Percentiles rank a stretch among this genome's conserved stretches.
Evolutionary conservation across 148 eudicot genomes (phyloP).

Genomic region (Persicaria tinctoria): DNA sequence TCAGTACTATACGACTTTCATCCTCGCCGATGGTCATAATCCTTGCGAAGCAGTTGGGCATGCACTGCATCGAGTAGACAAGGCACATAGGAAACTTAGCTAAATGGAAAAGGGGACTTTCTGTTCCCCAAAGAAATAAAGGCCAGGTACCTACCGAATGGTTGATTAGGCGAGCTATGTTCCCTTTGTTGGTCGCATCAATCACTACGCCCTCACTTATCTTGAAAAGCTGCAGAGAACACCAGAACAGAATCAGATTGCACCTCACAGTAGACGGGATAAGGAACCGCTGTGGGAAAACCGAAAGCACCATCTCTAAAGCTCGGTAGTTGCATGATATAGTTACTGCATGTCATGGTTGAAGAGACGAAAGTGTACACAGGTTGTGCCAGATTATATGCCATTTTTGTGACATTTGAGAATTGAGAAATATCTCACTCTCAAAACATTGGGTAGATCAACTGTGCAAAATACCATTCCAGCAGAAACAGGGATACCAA

Average conservation of each 20-base stretch:
- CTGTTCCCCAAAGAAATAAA: not conserved
- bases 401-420: not conserved
- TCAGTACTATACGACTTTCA: slow-evolving; percentile 81
- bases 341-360: too few relatives aligned
- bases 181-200: slow-evolving; percentile 92
- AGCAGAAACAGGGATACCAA: not conserved
- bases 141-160: slow-evolving; percentile 62
- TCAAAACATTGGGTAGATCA: not conserved
- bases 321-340: too few relatives aligned
- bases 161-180: slow-evolving; percentile 88
- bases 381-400: not conserved
- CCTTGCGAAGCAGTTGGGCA: slow-evolving; percentile 97
- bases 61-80: slow-evolving; percentile 46
- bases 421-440: too few relatives aligned
- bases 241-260: not conserved
- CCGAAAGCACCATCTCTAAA: too few relatives aligned
- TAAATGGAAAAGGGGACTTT: too few relatives aligned
- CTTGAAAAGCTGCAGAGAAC: slow-evolving; percentile 65
- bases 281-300: too few relatives aligned
- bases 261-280: not conserved
- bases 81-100: not conserved
- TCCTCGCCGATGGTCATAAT: slow-evolving; percentile 63
- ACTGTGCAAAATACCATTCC: not conserved
- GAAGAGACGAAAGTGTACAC: not conserved
- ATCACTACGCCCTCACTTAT: slow-evolving; percentile 81